Conservation (phyloP, 2,329 filamentous ascomycete species). For the Alternaria consortialis region DNA sequence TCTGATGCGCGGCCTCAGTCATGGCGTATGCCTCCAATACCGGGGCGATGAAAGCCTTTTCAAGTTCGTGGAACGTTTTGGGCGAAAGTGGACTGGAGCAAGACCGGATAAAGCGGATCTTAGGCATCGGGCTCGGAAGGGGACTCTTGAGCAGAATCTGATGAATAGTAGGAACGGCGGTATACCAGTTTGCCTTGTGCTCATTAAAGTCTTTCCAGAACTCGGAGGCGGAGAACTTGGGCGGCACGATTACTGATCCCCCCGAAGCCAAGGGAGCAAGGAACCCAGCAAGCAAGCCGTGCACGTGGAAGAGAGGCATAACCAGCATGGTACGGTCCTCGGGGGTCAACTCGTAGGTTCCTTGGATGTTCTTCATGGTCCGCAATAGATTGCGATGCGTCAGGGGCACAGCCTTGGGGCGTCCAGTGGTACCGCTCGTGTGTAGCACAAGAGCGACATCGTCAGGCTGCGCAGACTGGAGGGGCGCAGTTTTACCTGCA, state of each 20-base stretch:
- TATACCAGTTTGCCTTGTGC: conserved; percentile 88
- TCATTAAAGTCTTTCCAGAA: conserved; percentile 83
- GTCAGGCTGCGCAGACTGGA: conserved; percentile 71
- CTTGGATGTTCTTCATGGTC: conserved; percentile 84
- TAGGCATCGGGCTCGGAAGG: conserved; percentile 71
- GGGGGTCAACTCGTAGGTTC: conserved; percentile 76
- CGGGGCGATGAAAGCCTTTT: conserved; percentile 77
- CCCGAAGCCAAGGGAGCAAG: conserved; percentile 78
- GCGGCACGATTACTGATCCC: conserved; percentile 80
- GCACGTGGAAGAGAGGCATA: conserved; percentile 91
- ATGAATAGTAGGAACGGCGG: conserved; percentile 91
- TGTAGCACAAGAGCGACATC: conserved; percentile 84
- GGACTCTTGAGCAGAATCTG: conserved; percentile 84
- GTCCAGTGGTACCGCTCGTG: conserved; percentile 84
- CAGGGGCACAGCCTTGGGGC: conserved; percentile 82
- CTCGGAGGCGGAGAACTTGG: conserved; percentile 80
- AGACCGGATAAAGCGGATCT: conserved; percentile 86
- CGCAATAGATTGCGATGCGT: conserved; percentile 82
- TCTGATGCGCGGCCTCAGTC: conserved; percentile 88
- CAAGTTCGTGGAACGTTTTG: conserved; percentile 81
- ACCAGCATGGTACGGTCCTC: conserved; percentile 83
- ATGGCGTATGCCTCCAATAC: conserved; percentile 92
- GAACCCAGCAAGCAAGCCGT: conserved; percentile 85
- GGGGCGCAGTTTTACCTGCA: conserved; percentile 57
- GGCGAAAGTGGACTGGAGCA: conserved; percentile 86